Percentiles rank a stretch among this genome's conserved stretches.
Conservation (phyloP, 2,329 filamentous ascomycete species). For the Falciphora oryzae region DNA sequence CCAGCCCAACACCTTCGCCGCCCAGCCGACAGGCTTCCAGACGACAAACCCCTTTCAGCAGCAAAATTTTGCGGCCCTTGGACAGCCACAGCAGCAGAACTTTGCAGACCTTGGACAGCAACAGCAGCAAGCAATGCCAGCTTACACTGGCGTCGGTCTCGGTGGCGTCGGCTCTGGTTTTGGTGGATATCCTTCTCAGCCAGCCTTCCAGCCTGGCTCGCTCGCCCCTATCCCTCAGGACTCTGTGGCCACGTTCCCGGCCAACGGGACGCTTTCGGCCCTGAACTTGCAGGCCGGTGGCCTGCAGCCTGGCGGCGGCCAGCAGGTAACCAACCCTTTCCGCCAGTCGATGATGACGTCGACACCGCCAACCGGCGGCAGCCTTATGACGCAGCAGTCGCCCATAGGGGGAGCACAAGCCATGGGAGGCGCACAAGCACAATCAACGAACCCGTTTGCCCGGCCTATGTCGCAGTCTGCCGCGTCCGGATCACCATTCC, state of each 20-base stretch:
- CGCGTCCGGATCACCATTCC: constrained; percentile 36
- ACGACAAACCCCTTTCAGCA: constrained; percentile 38
- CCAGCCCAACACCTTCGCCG: constrained; percentile 35
- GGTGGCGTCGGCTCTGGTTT: constrained; percentile 81
- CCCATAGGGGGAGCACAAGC: constrained; percentile 31
- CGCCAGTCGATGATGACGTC: constrained; percentile 74
- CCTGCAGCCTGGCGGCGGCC: constrained; percentile 17
- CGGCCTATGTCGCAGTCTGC: constrained; percentile 48
- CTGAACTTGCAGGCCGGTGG: constrained; percentile 38
- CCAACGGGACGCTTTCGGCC: constrained; percentile 28
- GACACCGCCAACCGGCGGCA: background rate
- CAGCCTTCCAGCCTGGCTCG: constrained; percentile 45
- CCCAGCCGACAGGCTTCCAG: constrained; percentile 34
- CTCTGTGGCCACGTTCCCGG: constrained; percentile 45
- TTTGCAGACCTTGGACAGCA: constrained; percentile 17
- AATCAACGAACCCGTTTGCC: constrained; percentile 84
- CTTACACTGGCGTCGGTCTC: constrained; percentile 69
- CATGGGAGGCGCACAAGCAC: constrained; percentile 30
- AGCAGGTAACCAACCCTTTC: constrained; percentile 83
- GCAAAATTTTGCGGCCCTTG: constrained; percentile 26
- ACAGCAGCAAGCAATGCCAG: constrained; percentile 30
- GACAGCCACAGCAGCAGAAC: constrained; percentile 21
- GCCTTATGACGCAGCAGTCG: constrained; percentile 45
- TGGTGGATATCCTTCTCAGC: constrained; percentile 70
- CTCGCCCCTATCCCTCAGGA: constrained; percentile 56